Evolutionary conservation across 768 basidiomycete genomes (phyloP).

Genomic region (Amanita molliuscula): DNA sequence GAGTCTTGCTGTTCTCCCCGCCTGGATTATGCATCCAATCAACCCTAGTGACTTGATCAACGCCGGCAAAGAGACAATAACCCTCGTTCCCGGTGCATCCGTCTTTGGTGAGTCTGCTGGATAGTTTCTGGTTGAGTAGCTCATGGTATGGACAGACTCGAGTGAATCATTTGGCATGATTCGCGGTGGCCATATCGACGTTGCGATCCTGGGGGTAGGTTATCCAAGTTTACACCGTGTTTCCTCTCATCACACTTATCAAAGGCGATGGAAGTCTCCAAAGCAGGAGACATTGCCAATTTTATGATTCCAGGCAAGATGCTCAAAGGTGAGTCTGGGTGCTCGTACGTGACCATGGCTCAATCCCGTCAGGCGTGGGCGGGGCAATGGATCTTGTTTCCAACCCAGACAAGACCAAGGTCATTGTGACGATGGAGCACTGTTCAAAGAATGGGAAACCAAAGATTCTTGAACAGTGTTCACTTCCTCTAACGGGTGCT

Average conservation of each 20-base stretch:
- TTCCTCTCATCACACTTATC: constrained; percentile 3
- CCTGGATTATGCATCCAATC: not conserved
- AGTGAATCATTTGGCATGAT: constrained; percentile 97
- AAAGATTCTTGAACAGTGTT: constrained; percentile 77
- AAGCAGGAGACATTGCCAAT: constrained; percentile 90
- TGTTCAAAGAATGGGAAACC: constrained; percentile 82
- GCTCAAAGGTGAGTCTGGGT: constrained; percentile 47
- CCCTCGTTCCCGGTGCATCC: constrained; percentile 84
- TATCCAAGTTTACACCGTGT: constrained; percentile 1
- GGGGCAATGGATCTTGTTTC: constrained; percentile 96
- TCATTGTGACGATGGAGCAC: constrained; percentile 87
- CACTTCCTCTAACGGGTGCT: constrained; percentile 83
- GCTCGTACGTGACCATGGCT: constrained; percentile 5
- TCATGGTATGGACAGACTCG: constrained; percentile 43
- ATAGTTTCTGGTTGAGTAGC: not conserved
- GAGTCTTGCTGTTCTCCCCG: constrained; percentile 15
- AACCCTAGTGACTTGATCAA: constrained; percentile 75
- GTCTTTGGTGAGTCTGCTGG: constrained; percentile 61
- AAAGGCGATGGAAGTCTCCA: constrained; percentile 92
- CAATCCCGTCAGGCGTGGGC: constrained; percentile 59
- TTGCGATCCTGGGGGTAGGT: constrained; percentile 84
- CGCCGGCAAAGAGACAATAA: constrained; percentile 92
- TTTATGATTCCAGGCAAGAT: constrained; percentile 98
- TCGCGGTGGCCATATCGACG: constrained; percentile 90
- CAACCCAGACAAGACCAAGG: constrained; percentile 91